Evolutionary conservation across 2,329 filamentous ascomycete genomes (phyloP), one percentile per base, ranked within the genome.

Genomic region (Magnaporthiopsis poae): DNA sequence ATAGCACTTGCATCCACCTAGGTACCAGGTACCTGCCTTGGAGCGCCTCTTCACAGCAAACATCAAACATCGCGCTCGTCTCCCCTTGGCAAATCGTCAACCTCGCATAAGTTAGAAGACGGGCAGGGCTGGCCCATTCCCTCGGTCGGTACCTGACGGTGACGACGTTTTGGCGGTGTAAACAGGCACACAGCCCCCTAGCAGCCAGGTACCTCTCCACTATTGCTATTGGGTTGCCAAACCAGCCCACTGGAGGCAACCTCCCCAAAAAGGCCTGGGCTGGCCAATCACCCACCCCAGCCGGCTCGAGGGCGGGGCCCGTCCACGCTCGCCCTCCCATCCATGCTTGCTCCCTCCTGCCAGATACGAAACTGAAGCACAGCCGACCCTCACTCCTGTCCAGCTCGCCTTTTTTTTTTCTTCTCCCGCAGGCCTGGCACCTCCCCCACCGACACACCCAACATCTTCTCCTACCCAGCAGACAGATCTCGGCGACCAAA

Each of bases 361-460:
- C 63, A 64, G 63, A 64, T 33, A 64, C 63, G 63, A 64, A 64
- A 64, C 63, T 59, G 35, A 12, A 64, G 35, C 63, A 59, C 46
- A 33, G 63, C 63, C 63, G 39, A 35, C 60, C 60, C 13, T 61
- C 60, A 61, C 59, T 31, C 67, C 68, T 68, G 25, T 5, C 46
- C 46, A 25, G 35, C 60, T 62, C 25, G 35, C 35, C 25, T 52
- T 66, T 59, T 56, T 59, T 56, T 63, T 62, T 62, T 62, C 29
- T 65, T 60, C 52, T 63, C 62, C 52, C 63, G 39, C 46, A 56
- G 46, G 46, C 46, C 46, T 56, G 46, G 46, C 46, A 56, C 46
- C 46, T 56, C 46, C 46, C 46, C 46, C 46, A 56, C 62, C 62
- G 62, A 63, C 62, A 63, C 62, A 63, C 35, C 46, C 62, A 63